Conservation (phyloP, 2,329 filamentous ascomycete species). For the Drechslerella dactyloides region DNA sequence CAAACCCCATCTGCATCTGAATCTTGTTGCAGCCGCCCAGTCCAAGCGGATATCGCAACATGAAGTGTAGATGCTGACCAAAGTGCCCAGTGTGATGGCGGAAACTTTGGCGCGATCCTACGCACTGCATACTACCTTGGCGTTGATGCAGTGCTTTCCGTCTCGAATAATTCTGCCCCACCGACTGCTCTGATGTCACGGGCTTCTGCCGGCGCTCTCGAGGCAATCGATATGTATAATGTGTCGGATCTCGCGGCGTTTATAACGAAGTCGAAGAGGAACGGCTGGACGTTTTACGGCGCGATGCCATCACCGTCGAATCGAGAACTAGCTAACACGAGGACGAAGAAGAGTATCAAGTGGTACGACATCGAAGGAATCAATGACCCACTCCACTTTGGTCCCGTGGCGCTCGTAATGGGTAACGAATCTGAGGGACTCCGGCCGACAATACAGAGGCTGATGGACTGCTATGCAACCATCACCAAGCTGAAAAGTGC, state of each 20-base stretch:
- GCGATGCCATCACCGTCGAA: conserved; percentile 65
- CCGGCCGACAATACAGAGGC: conserved; percentile 67
- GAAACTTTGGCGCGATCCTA: conserved; percentile 87
- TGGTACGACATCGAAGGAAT: conserved; percentile 61
- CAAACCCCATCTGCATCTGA: too few relatives aligned
- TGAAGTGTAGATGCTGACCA: conserved; percentile 55
- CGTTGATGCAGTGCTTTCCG: conserved; percentile 79
- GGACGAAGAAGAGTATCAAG: conserved; percentile 58
- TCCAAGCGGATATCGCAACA: too few relatives aligned
- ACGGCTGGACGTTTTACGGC: conserved; percentile 84
- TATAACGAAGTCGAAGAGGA: conserved; percentile 69
- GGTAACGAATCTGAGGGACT: conserved; percentile 82
- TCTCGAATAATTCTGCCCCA: conserved; percentile 71
- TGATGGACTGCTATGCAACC: conserved; percentile 69
- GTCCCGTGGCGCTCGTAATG: conserved; percentile 79
- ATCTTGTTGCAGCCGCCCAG: too few relatives aligned
- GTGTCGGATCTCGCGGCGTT: conserved; percentile 73
- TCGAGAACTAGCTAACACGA: conserved; percentile 18
- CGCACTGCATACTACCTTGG: conserved; percentile 91
- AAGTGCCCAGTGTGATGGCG: conserved; percentile 71
- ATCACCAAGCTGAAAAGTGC: conserved; percentile 67
- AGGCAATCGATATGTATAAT: conserved; percentile 76
- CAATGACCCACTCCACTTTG: conserved; percentile 63
- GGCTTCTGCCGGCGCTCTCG: conserved; percentile 84
- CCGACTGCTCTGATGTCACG: conserved; percentile 81